A percentile compares a stretch with the other conserved stretches of the same genome.
phyloP scores from a whole-genome alignment of 2,329 filamentous ascomycete genomes.

The Ophiostoma piceae region DNA sequence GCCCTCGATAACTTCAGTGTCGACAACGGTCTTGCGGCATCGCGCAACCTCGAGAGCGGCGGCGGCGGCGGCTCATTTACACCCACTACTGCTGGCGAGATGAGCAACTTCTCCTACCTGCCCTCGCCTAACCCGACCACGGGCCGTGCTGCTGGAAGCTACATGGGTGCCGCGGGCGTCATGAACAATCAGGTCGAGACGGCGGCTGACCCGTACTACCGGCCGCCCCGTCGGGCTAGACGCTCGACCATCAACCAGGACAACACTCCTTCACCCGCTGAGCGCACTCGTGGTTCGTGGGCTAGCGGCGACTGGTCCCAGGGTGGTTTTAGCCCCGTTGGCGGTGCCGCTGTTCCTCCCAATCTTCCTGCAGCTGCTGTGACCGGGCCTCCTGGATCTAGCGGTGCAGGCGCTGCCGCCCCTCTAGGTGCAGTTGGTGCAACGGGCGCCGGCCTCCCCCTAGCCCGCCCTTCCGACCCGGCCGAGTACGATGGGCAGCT shows the following conservation, averaged over 20 bases:
- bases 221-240: constrained; percentile 66
- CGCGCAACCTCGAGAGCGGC: constrained; percentile 50
- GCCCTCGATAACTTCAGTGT: constrained; percentile 48
- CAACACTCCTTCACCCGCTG: constrained; percentile 44
- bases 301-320: constrained; percentile 37
- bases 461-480: constrained; percentile 33
- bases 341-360: background rate
- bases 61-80: constrained; percentile 50
- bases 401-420: background rate
- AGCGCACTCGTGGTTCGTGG: constrained; percentile 36
- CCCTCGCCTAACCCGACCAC: constrained; percentile 45
- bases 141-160: background rate
- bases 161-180: background rate
- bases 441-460: background rate
- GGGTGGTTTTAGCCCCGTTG: constrained; percentile 4
- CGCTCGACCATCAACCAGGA: constrained; percentile 39
- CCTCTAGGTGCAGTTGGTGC: background rate
- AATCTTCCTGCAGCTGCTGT: background rate
- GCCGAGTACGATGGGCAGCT: constrained; percentile 41
- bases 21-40: constrained; percentile 41
- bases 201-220: constrained; percentile 73
- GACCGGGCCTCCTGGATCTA: background rate
- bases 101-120: constrained; percentile 65
- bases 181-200: constrained; percentile 43
- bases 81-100: constrained; percentile 66